Evolutionary conservation across 257 asterid species (phyloP).

Genomic region (Solanum pinnatisectum): DNA sequence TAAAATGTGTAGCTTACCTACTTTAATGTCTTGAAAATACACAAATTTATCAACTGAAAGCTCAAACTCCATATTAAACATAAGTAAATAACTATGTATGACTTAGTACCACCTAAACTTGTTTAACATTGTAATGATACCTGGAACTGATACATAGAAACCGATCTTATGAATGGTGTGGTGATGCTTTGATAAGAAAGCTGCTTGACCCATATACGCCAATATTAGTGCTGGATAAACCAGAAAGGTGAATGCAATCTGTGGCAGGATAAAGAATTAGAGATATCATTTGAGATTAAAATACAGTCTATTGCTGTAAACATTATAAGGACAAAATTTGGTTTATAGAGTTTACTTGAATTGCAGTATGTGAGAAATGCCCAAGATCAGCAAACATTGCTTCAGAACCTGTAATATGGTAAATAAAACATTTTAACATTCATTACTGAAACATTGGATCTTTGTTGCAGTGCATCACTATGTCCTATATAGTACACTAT

Average conservation of each 20-base stretch:
- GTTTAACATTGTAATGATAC: slow-evolving; percentile 20
- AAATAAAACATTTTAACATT: not conserved
- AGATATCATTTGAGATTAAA: not conserved
- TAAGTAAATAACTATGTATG: not conserved
- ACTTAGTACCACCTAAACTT: not conserved
- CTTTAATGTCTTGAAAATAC: not conserved
- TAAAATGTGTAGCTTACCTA: not conserved
- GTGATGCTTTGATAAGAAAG: slow-evolving; percentile 80
- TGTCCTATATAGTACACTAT: not conserved
- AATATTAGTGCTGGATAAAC: slow-evolving; percentile 87
- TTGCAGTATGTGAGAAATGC: slow-evolving; percentile 84
- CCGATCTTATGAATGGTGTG: slow-evolving; percentile 64
- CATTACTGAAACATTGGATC: not conserved
- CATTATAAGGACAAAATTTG: not conserved
- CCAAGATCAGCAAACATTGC: slow-evolving; percentile 99
- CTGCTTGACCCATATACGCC: slow-evolving; percentile 99
- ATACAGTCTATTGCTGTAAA: not conserved
- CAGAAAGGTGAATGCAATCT: slow-evolving; percentile 94
- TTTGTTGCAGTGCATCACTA: not conserved
- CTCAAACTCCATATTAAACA: not conserved
- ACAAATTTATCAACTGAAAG: not conserved
- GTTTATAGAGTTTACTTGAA: slow-evolving; percentile 44
- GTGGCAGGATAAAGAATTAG: slow-evolving; percentile 18
- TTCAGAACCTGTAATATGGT: slow-evolving; percentile 63
- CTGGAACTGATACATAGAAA: slow-evolving; percentile 91